These are phyloP conservation scores for Beauveria bassiana DNA, from an alignment of 2,329 filamentous ascomycete species.

Conservation along the genomic window DNA sequence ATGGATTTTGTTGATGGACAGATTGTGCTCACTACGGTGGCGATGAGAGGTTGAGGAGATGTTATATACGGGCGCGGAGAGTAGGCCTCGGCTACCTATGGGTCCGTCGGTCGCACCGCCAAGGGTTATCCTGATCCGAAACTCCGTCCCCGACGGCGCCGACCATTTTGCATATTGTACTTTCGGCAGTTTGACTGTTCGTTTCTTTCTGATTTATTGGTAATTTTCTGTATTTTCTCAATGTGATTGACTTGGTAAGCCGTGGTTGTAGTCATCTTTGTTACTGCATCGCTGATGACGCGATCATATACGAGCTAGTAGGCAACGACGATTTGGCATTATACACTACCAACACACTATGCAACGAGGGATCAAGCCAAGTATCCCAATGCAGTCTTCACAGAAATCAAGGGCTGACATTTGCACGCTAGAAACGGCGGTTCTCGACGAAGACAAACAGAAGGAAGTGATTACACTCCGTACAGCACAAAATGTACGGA, in stretches of 20 bases:
- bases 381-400: too few species aligned
- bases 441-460: too few species aligned
- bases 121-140: neutral
- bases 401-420: too few species aligned
- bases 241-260: neutral
- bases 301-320: neutral
- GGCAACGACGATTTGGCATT: too few species aligned
- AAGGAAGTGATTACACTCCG: too few species aligned
- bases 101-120: constrained; percentile 1
- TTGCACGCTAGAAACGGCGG: too few species aligned
- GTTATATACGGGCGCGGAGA: neutral
- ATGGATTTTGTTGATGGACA: neutral
- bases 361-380: too few species aligned
- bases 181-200: neutral
- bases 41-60: neutral
- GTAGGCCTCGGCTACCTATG: constrained; percentile 8
- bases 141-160: constrained; percentile 1
- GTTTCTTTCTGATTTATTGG: neutral
- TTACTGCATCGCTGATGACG: neutral
- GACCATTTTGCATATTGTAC: neutral
- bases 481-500: too few species aligned
- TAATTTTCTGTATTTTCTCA: neutral
- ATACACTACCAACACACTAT: too few species aligned
- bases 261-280: neutral
- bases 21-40: neutral